Conservation (phyloP, 1,139 yeast species). For the Arxiozyma telluris region DNA sequence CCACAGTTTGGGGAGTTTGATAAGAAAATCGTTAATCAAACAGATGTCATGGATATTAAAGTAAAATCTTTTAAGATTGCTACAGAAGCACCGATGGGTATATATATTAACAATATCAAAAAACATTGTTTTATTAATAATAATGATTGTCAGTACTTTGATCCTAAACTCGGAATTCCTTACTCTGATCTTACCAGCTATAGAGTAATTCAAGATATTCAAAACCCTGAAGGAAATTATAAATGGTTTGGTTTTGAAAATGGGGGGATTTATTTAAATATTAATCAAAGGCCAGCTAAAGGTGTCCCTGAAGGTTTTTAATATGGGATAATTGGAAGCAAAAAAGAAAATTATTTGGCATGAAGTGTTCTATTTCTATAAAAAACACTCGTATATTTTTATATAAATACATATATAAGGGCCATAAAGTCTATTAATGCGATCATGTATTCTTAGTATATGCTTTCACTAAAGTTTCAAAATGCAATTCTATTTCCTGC, state of each 20-base stretch:
- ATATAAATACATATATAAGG: neutral
- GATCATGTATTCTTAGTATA: slow-evolving; percentile 12
- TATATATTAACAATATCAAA: slow-evolving; percentile 46
- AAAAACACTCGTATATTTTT: neutral
- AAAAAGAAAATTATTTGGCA: neutral
- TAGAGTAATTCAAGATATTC: slow-evolving; percentile 57
- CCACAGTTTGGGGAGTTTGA: slow-evolving; percentile 61
- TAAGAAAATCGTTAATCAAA: slow-evolving; percentile 37
- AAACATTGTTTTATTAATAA: slow-evolving; percentile 74
- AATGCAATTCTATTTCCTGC: slow-evolving; percentile 25
- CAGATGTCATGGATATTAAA: slow-evolving; percentile 36
- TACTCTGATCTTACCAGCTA: slow-evolving; percentile 77
- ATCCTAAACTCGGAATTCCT: slow-evolving; percentile 80
- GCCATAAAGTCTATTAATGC: neutral
- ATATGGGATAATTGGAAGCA: neutral
- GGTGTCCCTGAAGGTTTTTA: slow-evolving; percentile 85
- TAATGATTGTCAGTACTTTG: slow-evolving; percentile 71
- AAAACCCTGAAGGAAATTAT: slow-evolving; percentile 40
- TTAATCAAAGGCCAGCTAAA: slow-evolving; percentile 54
- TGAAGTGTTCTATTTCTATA: too few relatives aligned
- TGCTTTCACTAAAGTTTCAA: slow-evolving; percentile 25
- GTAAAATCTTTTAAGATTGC: slow-evolving; percentile 41
- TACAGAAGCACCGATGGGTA: slow-evolving; percentile 68
- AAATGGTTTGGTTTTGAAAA: slow-evolving; percentile 62
- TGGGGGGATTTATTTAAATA: slow-evolving; percentile 59